Evolutionary conservation across 306 rosid species (phyloP), one percentile per base, ranked within the genome.

Genomic region (Adenanthera pavonina): DNA sequence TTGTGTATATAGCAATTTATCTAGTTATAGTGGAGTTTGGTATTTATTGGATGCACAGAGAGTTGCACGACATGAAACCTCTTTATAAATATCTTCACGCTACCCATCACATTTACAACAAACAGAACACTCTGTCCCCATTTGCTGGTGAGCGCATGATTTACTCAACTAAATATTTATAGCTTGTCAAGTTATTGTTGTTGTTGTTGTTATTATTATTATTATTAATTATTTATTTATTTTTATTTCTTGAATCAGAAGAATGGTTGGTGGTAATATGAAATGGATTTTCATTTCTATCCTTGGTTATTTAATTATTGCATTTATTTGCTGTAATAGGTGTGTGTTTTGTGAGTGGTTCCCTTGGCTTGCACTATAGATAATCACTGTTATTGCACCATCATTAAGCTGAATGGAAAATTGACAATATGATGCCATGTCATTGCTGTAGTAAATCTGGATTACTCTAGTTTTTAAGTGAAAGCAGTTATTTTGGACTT

Each of bases 1-100:
- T 89, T 75, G 53, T 73, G 33, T 89, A 90, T 80, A 19, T 92
- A 80, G 85, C 86, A 19, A 84, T 84, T 78, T 91, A 93, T 88
- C 83, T 93, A 48, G 59, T 89, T 56, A 6, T 93, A 38, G 92
- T 90, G 77, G 99, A 93, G 97, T 95, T 93, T 65, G 92, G 90
- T 56, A 89, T 95, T 59, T 95, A 95, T 88, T 95, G 99, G 99
- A 80, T 90, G 94, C 99, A 95, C 71, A 86, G 96, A 72, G 97
- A 86, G 87, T 83, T 95, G 86, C 99, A 95, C 16, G 99, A 95
- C 83, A 92, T 95, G 81, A 95, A 90, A 83, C 98, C 99, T 60
- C 94, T 95, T 40, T 95, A 95, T 85, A 95, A 92, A 68, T 80
- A 90, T 88, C 98, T 95, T 64, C 99, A 95, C 70, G 92, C 94